These are phyloP conservation scores for Solanum ahanhuiri DNA, from an alignment of 257 asterid genomes.

Conservation along the genomic window DNA sequence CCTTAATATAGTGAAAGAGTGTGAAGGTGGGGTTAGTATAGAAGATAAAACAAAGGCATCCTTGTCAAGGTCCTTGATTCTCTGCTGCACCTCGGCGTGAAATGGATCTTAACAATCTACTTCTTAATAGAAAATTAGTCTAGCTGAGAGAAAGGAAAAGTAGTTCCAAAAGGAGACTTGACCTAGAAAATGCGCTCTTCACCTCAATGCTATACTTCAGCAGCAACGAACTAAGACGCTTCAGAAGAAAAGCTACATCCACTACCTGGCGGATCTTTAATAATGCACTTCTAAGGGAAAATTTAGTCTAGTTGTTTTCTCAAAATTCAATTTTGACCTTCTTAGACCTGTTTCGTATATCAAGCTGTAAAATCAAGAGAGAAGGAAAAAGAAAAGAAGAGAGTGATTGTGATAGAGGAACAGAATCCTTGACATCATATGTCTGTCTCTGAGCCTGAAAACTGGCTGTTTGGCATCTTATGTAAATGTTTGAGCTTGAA, in stretches of 20 bases:
- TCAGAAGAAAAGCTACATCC: background rate
- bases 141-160: background rate
- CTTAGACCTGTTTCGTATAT: background rate
- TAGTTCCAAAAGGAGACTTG: background rate
- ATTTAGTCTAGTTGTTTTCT: background rate
- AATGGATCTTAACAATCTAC: background rate
- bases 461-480: background rate
- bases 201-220: background rate
- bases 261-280: background rate
- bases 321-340: background rate
- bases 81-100: background rate
- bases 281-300: background rate
- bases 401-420: background rate
- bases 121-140: background rate
- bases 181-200: background rate
- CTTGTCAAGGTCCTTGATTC: background rate
- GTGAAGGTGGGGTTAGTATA: background rate
- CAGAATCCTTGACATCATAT: background rate
- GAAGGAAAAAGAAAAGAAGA: background rate
- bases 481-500: background rate
- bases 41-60: background rate
- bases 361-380: background rate
- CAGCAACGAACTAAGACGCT: background rate
- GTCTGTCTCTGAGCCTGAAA: background rate
- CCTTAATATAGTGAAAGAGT: background rate